Evolutionary conservation across 129 eudicot genomes (phyloP).

Genomic region (Solidago caesia): DNA sequence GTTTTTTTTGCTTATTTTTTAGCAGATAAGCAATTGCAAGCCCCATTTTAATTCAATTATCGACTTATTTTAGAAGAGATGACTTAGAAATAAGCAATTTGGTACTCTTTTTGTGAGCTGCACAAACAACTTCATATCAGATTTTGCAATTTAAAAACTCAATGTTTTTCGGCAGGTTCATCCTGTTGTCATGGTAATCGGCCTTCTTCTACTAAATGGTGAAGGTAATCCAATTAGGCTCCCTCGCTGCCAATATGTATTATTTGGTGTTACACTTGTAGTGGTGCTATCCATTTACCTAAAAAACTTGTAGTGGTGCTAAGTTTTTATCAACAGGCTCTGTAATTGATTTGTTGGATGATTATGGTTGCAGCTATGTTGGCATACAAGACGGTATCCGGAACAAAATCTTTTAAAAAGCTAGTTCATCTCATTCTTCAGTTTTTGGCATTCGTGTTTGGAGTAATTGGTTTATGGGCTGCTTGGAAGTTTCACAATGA

Average conservation of each 20-base stretch:
- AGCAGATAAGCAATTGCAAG: too few species aligned
- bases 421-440: slow-evolving; percentile 67
- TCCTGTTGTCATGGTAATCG: slow-evolving; percentile 81
- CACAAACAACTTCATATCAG: too few species aligned
- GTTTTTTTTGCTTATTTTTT: too few species aligned
- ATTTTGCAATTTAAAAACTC: too few species aligned
- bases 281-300: too few species aligned
- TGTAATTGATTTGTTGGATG: slow-evolving; percentile 9
- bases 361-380: slow-evolving; percentile 66
- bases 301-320: too few species aligned
- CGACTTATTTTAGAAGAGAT: too few species aligned
- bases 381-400: slow-evolving; percentile 78
- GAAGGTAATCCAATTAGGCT: slow-evolving; percentile 55
- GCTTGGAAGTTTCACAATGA: slow-evolving; percentile 81
- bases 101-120: too few species aligned
- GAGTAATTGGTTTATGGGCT: slow-evolving; percentile 70
- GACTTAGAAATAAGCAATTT: too few species aligned
- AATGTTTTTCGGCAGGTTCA: slow-evolving; percentile 54
- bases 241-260: neutral
- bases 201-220: slow-evolving; percentile 75
- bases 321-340: neutral
- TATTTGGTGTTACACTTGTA: slow-evolving; percentile 10
- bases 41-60: too few species aligned
- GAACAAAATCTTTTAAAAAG: slow-evolving; percentile 68
- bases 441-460: slow-evolving; percentile 51